A percentile compares a stretch with the other conserved stretches of the same genome.
These are phyloP conservation scores for Ustilago cynodontis DNA, from an alignment of 1,284 basidiomycete genomes.

Conservation along the genomic window DNA sequence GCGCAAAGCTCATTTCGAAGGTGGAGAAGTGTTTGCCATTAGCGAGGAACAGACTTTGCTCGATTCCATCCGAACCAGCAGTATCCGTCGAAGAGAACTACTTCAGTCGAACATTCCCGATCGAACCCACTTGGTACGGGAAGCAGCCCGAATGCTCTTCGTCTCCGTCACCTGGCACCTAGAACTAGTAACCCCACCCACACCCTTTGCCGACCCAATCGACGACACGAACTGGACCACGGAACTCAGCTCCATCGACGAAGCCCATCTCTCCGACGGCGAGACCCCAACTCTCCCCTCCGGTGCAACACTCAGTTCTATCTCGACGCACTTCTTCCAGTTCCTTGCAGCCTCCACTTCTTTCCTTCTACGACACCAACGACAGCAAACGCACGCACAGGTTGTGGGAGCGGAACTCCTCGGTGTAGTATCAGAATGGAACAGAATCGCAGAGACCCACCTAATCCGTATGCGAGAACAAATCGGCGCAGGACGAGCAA, in stretches of 20 bases:
- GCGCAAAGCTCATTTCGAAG: slow-evolving; percentile 47
- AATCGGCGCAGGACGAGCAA: slow-evolving; percentile 13
- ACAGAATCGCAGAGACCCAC: slow-evolving; percentile 25
- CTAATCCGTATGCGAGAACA: slow-evolving; percentile 26
- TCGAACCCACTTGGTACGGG: slow-evolving; percentile 60
- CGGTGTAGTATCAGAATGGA: slow-evolving; percentile 27
- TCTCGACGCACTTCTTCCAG: slow-evolving; percentile 42
- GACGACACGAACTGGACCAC: slow-evolving; percentile 30
- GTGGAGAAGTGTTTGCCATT: slow-evolving; percentile 45
- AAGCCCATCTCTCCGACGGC: slow-evolving; percentile 44
- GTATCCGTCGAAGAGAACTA: slow-evolving; percentile 23
- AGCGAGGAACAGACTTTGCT: slow-evolving; percentile 41
- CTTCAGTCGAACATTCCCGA: slow-evolving; percentile 53
- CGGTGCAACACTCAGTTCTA: slow-evolving; percentile 19
- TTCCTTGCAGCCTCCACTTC: slow-evolving; percentile 30
- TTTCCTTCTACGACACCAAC: slow-evolving; percentile 23
- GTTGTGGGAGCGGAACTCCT: slow-evolving; percentile 10
- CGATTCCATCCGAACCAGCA: slow-evolving; percentile 16
- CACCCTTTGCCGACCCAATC: slow-evolving; percentile 26
- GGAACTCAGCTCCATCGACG: slow-evolving; percentile 29
- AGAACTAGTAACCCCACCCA: slow-evolving; percentile 23
- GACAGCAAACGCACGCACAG: background rate
- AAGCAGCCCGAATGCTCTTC: slow-evolving; percentile 59
- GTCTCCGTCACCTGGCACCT: slow-evolving; percentile 41
- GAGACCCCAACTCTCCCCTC: slow-evolving; percentile 24